Percentiles rank a stretch among this genome's conserved stretches.
phyloP scores from a whole-genome alignment of 371 early-diverging fungal genomes.

The Synchytrium microbalum region DNA sequence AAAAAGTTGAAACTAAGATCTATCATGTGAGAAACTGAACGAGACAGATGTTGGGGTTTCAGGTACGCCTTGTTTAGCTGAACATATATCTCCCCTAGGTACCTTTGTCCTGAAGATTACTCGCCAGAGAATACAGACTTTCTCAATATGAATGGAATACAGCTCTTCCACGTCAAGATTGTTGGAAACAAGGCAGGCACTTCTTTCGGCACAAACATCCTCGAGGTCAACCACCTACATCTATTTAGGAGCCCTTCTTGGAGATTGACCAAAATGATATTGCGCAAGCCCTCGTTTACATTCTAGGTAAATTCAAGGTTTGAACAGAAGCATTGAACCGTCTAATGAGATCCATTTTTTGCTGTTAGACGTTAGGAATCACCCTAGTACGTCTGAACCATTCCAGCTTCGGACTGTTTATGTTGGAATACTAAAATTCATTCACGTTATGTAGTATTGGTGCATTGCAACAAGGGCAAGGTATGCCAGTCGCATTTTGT shows the following conservation, averaged over 20 bases:
- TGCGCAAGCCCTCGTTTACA: slow-evolving; percentile 63
- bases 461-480: slow-evolving; percentile 93
- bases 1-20: slow-evolving; percentile 81
- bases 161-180: slow-evolving; percentile 67
- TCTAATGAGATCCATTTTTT: neutral
- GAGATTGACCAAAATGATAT: slow-evolving; percentile 79
- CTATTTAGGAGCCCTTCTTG: slow-evolving; percentile 76
- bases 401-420: slow-evolving; percentile 1
- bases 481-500: slow-evolving; percentile 39
- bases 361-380: slow-evolving; percentile 55
- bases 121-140: slow-evolving; percentile 71
- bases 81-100: too few species aligned
- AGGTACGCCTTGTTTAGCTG: too few species aligned
- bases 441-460: slow-evolving; percentile 52
- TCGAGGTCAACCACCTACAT: neutral
- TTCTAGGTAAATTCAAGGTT: slow-evolving; percentile 31
- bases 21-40: slow-evolving; percentile 53
- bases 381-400: slow-evolving; percentile 47
- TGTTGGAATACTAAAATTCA: neutral
- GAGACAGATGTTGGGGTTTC: too few species aligned
- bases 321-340: neutral
- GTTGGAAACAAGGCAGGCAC: slow-evolving; percentile 71
- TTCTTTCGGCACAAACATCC: neutral
- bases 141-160: slow-evolving; percentile 59
- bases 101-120: slow-evolving; percentile 65